Evolutionary conservation across 805 yeast genomes (phyloP), one percentile per base, ranked within the genome.

Genomic region (Yarrowia deformans): DNA sequence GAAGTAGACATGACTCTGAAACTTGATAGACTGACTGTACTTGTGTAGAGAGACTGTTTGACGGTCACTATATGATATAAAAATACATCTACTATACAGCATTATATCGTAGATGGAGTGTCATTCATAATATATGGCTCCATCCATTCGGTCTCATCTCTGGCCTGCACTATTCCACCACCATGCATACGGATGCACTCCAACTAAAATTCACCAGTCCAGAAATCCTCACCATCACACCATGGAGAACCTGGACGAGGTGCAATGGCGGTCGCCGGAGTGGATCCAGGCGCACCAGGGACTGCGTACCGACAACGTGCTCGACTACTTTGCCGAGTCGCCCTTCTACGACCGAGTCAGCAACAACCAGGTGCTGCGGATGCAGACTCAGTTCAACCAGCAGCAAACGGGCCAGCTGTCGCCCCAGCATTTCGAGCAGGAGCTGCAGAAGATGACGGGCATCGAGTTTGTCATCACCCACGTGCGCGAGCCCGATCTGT

Each of bases 201-300:
- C 58, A 18, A 10, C 58, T 35, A 39, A 37, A 37, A 19, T 54
- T 54, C 60, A 37, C 43, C 37, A 8, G 12, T 54, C 12, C 42
- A 37, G 16, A 7, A 7, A 8, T 14, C 23, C 7, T 23, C n/a
- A 8, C 6, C 39, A n/a, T 40, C 6, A 34, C 45, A 43, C 39
- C 14, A 29, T 63, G 68, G 68, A 49, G n/a, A 63, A 82, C 39
- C 81, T 93, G 35, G 98, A 93, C 76, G 98, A 94, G 75, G 84
- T 95, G 50, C 98, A 93, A 77, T 95, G 99, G 99, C 87, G 93
- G 72, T 89, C 95, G 3, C 98, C 99, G 0, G 99, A 95, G 78
- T 95, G 97, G 96, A 92, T 95, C 72, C 97, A 93, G 76, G 85
- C 88, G 67, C 88, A 88, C 77, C 98, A 81, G 7, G 78, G 97